Conservation (phyloP, 306 rosid species). For the Carpinus fangiana region DNA sequence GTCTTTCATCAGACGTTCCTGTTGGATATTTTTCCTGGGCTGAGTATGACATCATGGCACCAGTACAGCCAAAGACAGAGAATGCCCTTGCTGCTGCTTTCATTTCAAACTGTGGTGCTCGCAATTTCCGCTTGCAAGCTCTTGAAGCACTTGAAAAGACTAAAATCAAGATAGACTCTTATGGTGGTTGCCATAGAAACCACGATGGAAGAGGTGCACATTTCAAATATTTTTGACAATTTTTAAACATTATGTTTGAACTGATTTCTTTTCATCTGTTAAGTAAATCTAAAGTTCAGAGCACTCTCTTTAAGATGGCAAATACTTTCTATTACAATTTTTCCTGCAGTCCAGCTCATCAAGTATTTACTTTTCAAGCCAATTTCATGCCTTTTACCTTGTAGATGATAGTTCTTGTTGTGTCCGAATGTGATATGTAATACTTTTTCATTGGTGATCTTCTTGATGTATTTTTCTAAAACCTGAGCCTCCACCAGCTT, state of each 20-base stretch:
- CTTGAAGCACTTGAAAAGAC: slow-evolving; percentile 81
- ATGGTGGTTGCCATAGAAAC: slow-evolving; percentile 91
- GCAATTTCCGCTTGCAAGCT: slow-evolving; percentile 92
- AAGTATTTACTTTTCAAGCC: slow-evolving; percentile 13
- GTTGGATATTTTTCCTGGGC: slow-evolving; percentile 99
- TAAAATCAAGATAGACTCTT: slow-evolving; percentile 71
- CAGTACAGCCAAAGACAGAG: slow-evolving; percentile 77
- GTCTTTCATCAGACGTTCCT: slow-evolving; percentile 98
- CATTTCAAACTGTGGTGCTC: slow-evolving; percentile 96
- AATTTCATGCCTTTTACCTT: slow-evolving; percentile 7
- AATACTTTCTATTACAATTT: background rate
- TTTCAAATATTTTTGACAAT: slow-evolving; percentile 17
- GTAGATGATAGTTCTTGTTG: slow-evolving; percentile 17
- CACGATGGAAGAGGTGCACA: slow-evolving; percentile 69
- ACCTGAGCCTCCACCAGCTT: background rate
- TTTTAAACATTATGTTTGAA: slow-evolving; percentile 7
- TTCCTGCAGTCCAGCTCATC: slow-evolving; percentile 9
- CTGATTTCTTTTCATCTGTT: background rate
- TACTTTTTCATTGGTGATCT: slow-evolving; percentile 11
- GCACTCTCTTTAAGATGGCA: slow-evolving; percentile 9
- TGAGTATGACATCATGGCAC: slow-evolving; percentile 96
- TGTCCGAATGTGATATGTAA: slow-evolving; percentile 4
- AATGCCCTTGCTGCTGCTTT: slow-evolving; percentile 92
- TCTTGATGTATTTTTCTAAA: slow-evolving; percentile 15
- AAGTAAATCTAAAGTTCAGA: slow-evolving; percentile 4